These are phyloP conservation scores for Hyphochytrium catenoides DNA, from an alignment of 352 stramenopile species.

Conservation along the genomic window DNA sequence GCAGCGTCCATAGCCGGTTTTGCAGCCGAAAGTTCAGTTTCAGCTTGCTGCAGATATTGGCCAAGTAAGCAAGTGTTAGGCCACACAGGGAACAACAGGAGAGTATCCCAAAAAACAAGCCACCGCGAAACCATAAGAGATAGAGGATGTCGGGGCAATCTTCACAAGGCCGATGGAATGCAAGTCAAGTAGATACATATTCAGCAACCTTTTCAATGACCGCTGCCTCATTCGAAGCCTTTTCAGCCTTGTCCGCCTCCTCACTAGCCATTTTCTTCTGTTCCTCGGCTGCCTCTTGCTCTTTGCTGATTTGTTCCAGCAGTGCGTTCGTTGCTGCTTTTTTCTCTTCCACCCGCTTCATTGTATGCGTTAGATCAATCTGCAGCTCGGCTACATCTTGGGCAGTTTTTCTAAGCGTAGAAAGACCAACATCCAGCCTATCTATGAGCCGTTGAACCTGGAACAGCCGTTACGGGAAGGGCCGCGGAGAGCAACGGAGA, in stretches of 20 bases:
- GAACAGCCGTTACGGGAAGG: too few species aligned
- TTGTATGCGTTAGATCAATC: constrained; percentile 80
- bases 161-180: too few species aligned
- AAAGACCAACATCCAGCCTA: constrained; percentile 84
- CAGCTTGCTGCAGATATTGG: constrained; percentile 69
- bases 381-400: constrained; percentile 86
- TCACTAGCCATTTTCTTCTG: constrained; percentile 83
- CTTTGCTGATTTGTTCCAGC: constrained; percentile 74
- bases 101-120: too few species aligned
- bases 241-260: constrained; percentile 72
- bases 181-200: too few species aligned
- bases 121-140: too few species aligned
- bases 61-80: too few species aligned
- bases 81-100: too few species aligned
- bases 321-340: constrained; percentile 79
- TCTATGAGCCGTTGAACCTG: constrained; percentile 87
- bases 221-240: constrained; percentile 63
- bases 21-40: constrained; percentile 79
- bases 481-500: too few species aligned
- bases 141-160: too few species aligned
- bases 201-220: too few species aligned
- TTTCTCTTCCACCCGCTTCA: constrained; percentile 86
- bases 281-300: constrained; percentile 77
- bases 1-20: constrained; percentile 74
- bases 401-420: constrained; percentile 83